Evolutionary conservation across 306 rosid genomes (phyloP).

Genomic region (Elaeagnus macrophylla): DNA sequence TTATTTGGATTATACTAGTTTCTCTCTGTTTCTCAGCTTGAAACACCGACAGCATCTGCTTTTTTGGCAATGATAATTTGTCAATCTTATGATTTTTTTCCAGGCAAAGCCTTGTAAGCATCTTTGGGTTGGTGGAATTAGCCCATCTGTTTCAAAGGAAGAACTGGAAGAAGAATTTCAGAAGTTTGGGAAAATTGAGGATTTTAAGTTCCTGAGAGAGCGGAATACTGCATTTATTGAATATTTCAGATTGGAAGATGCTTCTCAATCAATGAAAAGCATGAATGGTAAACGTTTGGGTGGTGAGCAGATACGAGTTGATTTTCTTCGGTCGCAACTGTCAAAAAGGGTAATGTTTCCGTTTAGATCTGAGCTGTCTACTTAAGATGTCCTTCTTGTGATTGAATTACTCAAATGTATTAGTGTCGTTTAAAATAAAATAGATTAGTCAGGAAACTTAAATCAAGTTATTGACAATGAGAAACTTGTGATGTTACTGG

Average conservation of each 20-base stretch:
- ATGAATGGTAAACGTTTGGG: slow-evolving; percentile 86
- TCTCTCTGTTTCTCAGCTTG: no score
- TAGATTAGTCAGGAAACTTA: no score
- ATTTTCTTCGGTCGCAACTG: slow-evolving; percentile 75
- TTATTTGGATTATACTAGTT: no score
- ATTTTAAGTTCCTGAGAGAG: slow-evolving; percentile 74
- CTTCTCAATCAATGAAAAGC: slow-evolving; percentile 71
- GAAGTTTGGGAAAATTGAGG: slow-evolving; percentile 81
- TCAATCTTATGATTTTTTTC: slow-evolving; percentile 2
- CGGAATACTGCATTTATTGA: slow-evolving; percentile 88
- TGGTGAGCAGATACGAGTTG: slow-evolving; percentile 91
- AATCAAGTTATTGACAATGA: no score
- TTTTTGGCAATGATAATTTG: not conserved
- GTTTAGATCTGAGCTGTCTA: slow-evolving; percentile 10
- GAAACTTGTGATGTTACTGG: no score
- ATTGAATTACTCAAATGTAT: not conserved
- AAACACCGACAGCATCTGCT: not conserved
- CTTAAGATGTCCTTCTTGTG: not conserved
- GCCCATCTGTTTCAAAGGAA: slow-evolving; percentile 71
- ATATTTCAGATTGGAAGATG: slow-evolving; percentile 72
- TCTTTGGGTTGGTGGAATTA: slow-evolving; percentile 96
- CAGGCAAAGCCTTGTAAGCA: slow-evolving; percentile 86
- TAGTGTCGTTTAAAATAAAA: no score
- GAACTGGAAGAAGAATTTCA: slow-evolving; percentile 71
- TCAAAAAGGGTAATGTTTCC: slow-evolving; percentile 55